Percentiles rank a stretch among this genome's conserved stretches.
These are phyloP conservation scores for Cubamyces lactineus DNA, from an alignment of 768 basidiomycete genomes.

Conservation along the genomic window DNA sequence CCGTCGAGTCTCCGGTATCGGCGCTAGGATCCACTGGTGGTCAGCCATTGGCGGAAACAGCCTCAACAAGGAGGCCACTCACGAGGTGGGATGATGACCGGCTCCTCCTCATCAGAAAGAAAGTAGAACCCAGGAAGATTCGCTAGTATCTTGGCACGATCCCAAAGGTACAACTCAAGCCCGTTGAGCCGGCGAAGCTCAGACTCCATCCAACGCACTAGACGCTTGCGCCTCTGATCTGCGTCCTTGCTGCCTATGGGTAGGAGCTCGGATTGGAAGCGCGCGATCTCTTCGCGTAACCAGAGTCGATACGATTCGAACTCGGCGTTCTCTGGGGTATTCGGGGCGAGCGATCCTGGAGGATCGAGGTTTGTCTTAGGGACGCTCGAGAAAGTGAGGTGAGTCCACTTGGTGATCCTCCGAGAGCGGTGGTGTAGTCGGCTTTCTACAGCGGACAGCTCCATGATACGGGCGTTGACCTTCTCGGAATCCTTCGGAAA, in stretches of 20 bases:
- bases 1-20: background rate
- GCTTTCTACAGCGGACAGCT: background rate
- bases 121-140: background rate
- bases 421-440: background rate
- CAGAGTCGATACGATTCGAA: background rate
- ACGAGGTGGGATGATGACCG: background rate
- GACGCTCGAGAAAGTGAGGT: background rate
- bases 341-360: background rate
- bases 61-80: background rate
- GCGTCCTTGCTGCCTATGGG: background rate
- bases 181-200: background rate
- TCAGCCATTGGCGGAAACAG: too few species aligned
- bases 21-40: too few species aligned
- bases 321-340: background rate
- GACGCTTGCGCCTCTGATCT: background rate
- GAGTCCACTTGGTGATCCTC: background rate
- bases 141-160: constrained; percentile 1
- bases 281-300: background rate
- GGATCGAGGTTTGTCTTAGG: background rate
- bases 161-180: background rate
- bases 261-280: background rate
- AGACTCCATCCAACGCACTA: background rate
- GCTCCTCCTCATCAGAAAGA: background rate
- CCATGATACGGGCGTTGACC: background rate
- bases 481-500: background rate